Percentiles rank a stretch among this genome's conserved stretches.
Evolutionary conservation across 2,329 filamentous ascomycete species (phyloP).

Genomic region (Saccharata proteae): DNA sequence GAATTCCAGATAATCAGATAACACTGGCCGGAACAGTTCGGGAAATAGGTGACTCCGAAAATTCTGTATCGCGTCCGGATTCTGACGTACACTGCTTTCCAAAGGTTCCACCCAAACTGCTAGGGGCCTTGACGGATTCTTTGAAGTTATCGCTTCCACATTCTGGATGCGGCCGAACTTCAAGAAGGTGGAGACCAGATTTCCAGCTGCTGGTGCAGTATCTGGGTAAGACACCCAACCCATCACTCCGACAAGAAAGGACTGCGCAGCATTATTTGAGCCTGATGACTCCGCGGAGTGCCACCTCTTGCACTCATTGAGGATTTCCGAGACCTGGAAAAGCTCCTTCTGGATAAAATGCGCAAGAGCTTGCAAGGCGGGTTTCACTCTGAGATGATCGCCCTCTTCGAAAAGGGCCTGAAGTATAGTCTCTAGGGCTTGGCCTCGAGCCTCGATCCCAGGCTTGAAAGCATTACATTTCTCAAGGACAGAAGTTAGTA

Average conservation of each 20-base stretch:
- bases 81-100: conserved; percentile 17
- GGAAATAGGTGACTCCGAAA: conserved; percentile 37
- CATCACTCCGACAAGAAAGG: conserved; percentile 16
- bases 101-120: conserved; percentile 29
- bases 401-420: conserved; percentile 49
- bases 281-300: not conserved
- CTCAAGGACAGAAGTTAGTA: conserved; percentile 25
- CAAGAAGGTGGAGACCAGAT: conserved; percentile 24
- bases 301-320: conserved; percentile 6
- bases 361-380: conserved; percentile 55
- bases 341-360: conserved; percentile 52
- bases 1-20: conserved; percentile 28
- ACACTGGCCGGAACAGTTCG: conserved; percentile 30
- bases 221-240: conserved; percentile 28
- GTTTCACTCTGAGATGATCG: conserved; percentile 54
- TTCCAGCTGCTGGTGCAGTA: conserved; percentile 26
- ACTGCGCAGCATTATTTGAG: conserved; percentile 1
- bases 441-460: conserved; percentile 1
- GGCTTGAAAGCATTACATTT: conserved; percentile 12
- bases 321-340: conserved; percentile 28
- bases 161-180: conserved; percentile 14
- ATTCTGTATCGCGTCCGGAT: conserved; percentile 25
- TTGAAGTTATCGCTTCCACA: not conserved
- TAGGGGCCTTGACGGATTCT: conserved; percentile 4
- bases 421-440: conserved; percentile 18